A percentile compares a stretch with the other conserved stretches of the same genome.
Evolutionary conservation across 257 asterid genomes (phyloP).

Genomic region (Fraxinus quadrangulata): DNA sequence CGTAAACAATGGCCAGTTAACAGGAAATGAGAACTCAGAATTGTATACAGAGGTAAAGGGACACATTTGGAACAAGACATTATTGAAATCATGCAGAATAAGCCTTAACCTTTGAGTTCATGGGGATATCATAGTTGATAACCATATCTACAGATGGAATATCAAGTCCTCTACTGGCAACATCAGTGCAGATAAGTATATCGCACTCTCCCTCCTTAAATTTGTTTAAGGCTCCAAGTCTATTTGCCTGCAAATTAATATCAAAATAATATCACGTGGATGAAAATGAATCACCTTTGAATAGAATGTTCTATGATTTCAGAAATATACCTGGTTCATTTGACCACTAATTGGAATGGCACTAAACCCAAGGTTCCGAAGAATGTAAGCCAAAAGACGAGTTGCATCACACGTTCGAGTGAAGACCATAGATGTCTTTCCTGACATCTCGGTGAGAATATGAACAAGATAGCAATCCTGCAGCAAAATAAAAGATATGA

Average conservation of each 20-base stretch:
- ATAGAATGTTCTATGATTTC: constrained; percentile 8
- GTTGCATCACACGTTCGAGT: constrained; percentile 89
- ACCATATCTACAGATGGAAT: constrained; percentile 92
- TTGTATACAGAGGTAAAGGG: no score
- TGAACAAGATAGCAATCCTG: constrained; percentile 89
- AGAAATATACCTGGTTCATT: constrained; percentile 70
- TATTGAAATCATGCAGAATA: not conserved
- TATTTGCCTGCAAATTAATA: constrained; percentile 54
- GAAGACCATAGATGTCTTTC: constrained; percentile 85
- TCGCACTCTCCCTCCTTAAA: constrained; percentile 87
- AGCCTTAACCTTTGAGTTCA: constrained; percentile 74
- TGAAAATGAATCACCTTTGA: not conserved
- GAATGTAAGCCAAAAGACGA: constrained; percentile 66
- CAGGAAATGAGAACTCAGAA: no score
- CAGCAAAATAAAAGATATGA: not conserved
- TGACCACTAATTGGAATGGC: constrained; percentile 96
- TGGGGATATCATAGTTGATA: constrained; percentile 86
- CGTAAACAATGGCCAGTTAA: no score
- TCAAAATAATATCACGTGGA: constrained; percentile 1
- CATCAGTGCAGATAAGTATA: constrained; percentile 86
- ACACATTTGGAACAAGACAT: no score
- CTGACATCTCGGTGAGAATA: constrained; percentile 71
- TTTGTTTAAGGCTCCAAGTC: constrained; percentile 81
- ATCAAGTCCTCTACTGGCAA: constrained; percentile 95
- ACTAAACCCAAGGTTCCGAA: constrained; percentile 74